Evolutionary conservation across 2,329 filamentous ascomycete genomes (phyloP).

Genomic region (Aspergillus versicolor): DNA sequence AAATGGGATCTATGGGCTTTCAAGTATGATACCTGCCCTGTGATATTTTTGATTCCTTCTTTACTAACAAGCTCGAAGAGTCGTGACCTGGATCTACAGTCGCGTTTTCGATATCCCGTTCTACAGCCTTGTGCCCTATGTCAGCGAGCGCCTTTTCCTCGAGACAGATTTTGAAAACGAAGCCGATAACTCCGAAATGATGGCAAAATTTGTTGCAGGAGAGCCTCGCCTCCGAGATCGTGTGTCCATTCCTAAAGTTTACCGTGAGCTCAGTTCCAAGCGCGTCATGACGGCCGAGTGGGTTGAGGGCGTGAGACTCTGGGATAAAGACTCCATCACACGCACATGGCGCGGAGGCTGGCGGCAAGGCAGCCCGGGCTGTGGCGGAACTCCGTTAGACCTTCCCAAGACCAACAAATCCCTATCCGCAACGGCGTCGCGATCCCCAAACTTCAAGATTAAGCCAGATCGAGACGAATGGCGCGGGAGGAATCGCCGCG

Average conservation of each 20-base stretch:
- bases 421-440: conserved; percentile 26
- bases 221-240: conserved; percentile 75
- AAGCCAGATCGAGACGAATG: conserved; percentile 81
- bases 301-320: conserved; percentile 91
- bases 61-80: conserved; percentile 46
- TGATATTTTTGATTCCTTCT: background rate
- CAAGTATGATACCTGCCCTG: conserved; percentile 55
- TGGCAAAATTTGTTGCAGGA: conserved; percentile 71
- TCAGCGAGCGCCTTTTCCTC: conserved; percentile 83
- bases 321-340: conserved; percentile 83
- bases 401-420: conserved; percentile 51
- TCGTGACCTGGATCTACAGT: conserved; percentile 78
- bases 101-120: conserved; percentile 91
- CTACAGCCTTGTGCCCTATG: conserved; percentile 86
- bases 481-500: conserved; percentile 69
- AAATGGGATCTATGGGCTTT: conserved; percentile 96
- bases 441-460: conserved; percentile 50
- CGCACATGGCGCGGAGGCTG: conserved; percentile 75
- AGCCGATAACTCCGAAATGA: conserved; percentile 80
- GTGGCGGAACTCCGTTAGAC: conserved; percentile 64
- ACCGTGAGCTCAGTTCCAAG: conserved; percentile 76
- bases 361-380: conserved; percentile 74
- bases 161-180: conserved; percentile 96
- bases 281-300: conserved; percentile 93
- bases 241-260: conserved; percentile 86